Base-by-base conservation (phyloP, 1,139 yeast species). In the Zygoascus meyerae region DNA sequence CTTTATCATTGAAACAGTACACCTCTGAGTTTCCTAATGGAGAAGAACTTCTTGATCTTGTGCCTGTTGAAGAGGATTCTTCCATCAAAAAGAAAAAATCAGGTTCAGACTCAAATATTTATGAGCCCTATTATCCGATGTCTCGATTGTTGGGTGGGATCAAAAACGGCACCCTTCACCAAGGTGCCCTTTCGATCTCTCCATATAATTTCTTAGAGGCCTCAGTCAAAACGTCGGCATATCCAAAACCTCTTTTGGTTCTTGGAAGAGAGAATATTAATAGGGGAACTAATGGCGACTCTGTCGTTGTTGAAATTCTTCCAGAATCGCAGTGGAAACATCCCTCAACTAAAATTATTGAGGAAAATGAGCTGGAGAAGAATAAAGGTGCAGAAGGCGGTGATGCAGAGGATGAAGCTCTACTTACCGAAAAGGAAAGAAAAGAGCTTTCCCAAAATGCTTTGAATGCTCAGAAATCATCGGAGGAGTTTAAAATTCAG, bases 151-250 rank as follows among this genome's bases (percentile, higher is more conserved):
- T 87, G 78, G 97, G 95, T 42, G 98, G 98, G 42, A 68, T 90
- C 54, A 85, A 83, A 61, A 85, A 81, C 59, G 96, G 95, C 32
- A 82, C 94, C 9, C 70, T 92, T 39, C 86, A 83, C 62, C 96
- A 89, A 67, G 98, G 98, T 34, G 73, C 75, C 26, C 74, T 94
- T 55, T 79, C 80, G 57, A 79, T 89, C 33, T 86, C 94, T 4
- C 81, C 89, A 16, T 92, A 89, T 65, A 94, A 94, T 62, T 83
- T 85, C 60, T 72, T 90, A 50, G 96, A 94, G 67, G 98, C 95
- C 45, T 77, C 86, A 0, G 84, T 94, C 5, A 77, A 79, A 46
- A 78, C 86, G 1, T 72, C 83, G 1, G 79, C 86, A 1, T 83
- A 87, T 61, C 82, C 86, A 44, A 84, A 83, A 60, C 97, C 97